Conservation (phyloP, 495 filamentous ascomycete species). For the Aspergillus asperescens region DNA sequence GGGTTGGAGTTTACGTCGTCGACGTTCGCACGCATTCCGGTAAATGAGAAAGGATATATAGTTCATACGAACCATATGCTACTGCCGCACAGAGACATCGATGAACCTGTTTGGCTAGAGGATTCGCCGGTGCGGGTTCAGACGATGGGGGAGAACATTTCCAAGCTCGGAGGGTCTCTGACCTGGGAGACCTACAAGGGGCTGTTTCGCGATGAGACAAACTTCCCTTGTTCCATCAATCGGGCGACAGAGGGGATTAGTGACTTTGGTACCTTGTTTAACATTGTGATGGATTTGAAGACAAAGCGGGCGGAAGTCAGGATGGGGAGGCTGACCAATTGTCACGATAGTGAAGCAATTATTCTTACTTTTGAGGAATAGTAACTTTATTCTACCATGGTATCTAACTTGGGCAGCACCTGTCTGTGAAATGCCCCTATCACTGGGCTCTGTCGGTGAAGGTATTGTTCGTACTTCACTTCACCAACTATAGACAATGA, state of each 20-base stretch:
- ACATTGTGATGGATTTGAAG: constrained; percentile 38
- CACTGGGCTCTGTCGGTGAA: too few species aligned
- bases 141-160: constrained; percentile 15
- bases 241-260: constrained; percentile 19
- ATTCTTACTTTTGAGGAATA: neutral
- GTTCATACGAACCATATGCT: constrained; percentile 62
- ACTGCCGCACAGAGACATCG: constrained; percentile 42
- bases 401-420: too few species aligned
- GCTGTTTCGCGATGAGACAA: constrained; percentile 34
- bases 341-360: neutral
- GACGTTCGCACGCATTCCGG: constrained; percentile 46
- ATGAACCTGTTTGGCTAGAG: constrained; percentile 49
- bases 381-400: too few species aligned
- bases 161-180: constrained; percentile 17
- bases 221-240: constrained; percentile 33
- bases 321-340: constrained; percentile 19
- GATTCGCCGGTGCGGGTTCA: constrained; percentile 49
- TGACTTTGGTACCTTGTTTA: constrained; percentile 27
- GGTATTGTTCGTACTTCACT: too few species aligned
- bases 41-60: constrained; percentile 44
- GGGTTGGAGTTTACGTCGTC: constrained; percentile 56
- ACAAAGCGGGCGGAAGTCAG: constrained; percentile 26
- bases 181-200: constrained; percentile 17
- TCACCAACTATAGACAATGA: too few species aligned
- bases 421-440: too few species aligned